phyloP scores from a whole-genome alignment of 805 yeast species.

The Kodamaea laetipori region DNA sequence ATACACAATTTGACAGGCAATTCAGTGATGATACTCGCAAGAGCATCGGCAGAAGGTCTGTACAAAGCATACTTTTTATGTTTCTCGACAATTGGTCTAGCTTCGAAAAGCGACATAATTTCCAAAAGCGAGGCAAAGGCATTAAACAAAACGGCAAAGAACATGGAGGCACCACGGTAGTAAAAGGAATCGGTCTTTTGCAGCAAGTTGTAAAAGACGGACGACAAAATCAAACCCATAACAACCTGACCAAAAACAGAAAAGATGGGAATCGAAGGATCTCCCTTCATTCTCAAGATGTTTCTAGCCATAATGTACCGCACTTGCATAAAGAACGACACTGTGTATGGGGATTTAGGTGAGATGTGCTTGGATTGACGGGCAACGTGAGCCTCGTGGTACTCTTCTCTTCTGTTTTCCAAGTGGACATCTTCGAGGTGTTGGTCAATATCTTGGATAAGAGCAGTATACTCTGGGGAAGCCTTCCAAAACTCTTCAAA shows the following conservation, averaged over 20 bases:
- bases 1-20: conserved; percentile 51
- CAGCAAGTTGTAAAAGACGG: conserved; percentile 57
- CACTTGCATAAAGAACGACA: conserved; percentile 55
- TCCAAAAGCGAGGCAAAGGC: conserved; percentile 64
- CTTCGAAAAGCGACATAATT: conserved; percentile 54
- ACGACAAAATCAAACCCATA: conserved; percentile 58
- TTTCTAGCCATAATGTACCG: conserved; percentile 49
- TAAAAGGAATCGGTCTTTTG: conserved; percentile 49
- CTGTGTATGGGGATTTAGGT: conserved; percentile 54
- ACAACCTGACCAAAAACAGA: conserved; percentile 46
- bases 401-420: conserved; percentile 21
- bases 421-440: conserved; percentile 11
- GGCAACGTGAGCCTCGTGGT: conserved; percentile 27
- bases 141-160: conserved; percentile 65
- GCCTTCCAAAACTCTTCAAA: conserved; percentile 41
- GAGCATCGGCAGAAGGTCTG: conserved; percentile 64
- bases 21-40: conserved; percentile 63
- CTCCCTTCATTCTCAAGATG: conserved; percentile 50
- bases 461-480: conserved; percentile 42
- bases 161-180: conserved; percentile 63
- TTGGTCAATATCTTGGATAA: conserved; percentile 17
- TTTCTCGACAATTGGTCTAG: conserved; percentile 59
- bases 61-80: conserved; percentile 58
- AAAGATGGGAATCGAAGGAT: conserved; percentile 48
- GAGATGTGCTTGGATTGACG: conserved; percentile 26